Percentiles rank a stretch among this genome's conserved stretches.
Evolutionary conservation across 495 filamentous ascomycete genomes (phyloP).

Genomic region (Xylaria telfairii): DNA sequence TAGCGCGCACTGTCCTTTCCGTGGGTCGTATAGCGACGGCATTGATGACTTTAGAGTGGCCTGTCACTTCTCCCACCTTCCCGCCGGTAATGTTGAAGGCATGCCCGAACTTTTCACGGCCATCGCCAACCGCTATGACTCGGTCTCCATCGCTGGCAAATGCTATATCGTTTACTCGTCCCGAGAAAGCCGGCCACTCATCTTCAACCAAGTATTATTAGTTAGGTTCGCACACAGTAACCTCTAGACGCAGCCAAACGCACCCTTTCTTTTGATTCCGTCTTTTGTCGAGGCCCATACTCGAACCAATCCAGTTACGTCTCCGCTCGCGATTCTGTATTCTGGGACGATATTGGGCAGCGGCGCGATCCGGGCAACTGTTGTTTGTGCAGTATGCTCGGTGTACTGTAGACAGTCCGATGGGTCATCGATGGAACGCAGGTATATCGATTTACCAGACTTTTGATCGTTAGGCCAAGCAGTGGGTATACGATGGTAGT

Average conservation of each 20-base stretch:
- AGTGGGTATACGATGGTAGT: neutral
- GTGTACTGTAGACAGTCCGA: constrained; percentile 84
- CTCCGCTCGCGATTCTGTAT: constrained; percentile 94
- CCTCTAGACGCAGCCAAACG: neutral
- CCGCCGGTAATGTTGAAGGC: constrained; percentile 96
- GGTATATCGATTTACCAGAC: constrained; percentile 95
- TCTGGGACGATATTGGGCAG: constrained; percentile 60
- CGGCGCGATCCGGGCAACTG: constrained; percentile 92
- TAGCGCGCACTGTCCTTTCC: constrained; percentile 86
- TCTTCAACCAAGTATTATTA: constrained; percentile 47
- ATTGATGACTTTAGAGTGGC: constrained; percentile 90
- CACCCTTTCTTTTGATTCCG: constrained; percentile 69
- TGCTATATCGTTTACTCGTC: constrained; percentile 91
- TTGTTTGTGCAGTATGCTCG: constrained; percentile 83
- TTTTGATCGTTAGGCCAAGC: constrained; percentile 38
- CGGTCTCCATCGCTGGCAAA: constrained; percentile 98
- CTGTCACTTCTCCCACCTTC: constrained; percentile 89
- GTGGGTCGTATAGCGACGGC: constrained; percentile 87
- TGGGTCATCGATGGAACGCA: constrained; percentile 91
- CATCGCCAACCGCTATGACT: constrained; percentile 93
- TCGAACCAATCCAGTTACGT: constrained; percentile 79
- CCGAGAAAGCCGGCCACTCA: constrained; percentile 93
- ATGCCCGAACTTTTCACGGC: constrained; percentile 90
- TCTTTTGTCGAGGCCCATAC: constrained; percentile 81
- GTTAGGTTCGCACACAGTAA: neutral